Evolutionary conservation across 306 rosid genomes (phyloP).

Genomic region (Sicyos baderoa): DNA sequence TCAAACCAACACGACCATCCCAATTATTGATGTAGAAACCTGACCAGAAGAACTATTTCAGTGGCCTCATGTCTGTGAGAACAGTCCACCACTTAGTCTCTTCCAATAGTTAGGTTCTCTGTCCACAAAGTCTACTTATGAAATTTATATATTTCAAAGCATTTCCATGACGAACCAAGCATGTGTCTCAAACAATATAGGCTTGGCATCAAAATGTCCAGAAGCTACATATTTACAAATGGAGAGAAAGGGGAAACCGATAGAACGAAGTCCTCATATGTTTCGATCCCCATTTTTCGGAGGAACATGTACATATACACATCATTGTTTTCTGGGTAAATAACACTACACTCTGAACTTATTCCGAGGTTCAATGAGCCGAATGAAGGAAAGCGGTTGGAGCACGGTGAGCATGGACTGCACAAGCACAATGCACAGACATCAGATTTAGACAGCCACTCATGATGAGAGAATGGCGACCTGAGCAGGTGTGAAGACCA

Average conservation of each 20-base stretch:
- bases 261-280: background rate
- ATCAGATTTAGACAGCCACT: conserved; percentile 80
- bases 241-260: background rate
- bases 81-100: background rate
- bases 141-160: background rate
- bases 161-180: conserved; percentile 3
- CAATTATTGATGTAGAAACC: background rate
- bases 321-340: background rate
- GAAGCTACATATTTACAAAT: conserved; percentile 6
- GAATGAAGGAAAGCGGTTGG: conserved; percentile 30
- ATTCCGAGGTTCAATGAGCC: conserved; percentile 45
- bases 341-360: background rate
- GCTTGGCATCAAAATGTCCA: background rate
- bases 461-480: conserved; percentile 84
- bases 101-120: background rate
- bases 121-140: background rate
- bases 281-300: background rate
- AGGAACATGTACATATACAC: background rate
- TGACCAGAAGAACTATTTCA: background rate
- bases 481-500: conserved; percentile 82
- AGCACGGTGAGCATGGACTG: conserved; percentile 60
- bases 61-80: background rate
- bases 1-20: background rate
- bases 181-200: background rate
- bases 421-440: conserved; percentile 85